Conservation (phyloP, 257 asterid species). For the Solanum boliviense region DNA sequence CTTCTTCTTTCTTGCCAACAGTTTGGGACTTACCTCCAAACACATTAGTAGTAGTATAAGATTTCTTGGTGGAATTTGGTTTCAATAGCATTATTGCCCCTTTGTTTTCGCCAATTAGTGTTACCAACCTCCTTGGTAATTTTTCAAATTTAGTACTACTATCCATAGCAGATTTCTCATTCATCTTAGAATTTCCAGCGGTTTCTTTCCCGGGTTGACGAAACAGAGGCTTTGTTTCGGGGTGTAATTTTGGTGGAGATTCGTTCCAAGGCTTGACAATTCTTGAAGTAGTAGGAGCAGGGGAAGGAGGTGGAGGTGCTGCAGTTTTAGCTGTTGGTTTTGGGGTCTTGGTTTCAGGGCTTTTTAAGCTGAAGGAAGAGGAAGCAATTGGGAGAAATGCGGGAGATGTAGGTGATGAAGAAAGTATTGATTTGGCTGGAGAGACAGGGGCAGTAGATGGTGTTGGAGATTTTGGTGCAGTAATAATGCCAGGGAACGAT, state of each 20-base stretch:
- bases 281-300: conserved; percentile 13
- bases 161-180: conserved; percentile 4
- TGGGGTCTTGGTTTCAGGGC: conserved; percentile 14
- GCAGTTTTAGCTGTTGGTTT: conserved; percentile 2
- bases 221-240: conserved; percentile 16
- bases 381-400: not conserved
- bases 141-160: conserved; percentile 17
- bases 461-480: conserved; percentile 13
- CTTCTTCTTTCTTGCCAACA: conserved; percentile 14
- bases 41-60: not conserved
- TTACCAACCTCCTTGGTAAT: conserved; percentile 34
- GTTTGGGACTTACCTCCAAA: not conserved
- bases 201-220: conserved; percentile 7
- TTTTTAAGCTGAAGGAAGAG: not conserved
- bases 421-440: not conserved
- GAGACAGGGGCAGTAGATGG: conserved; percentile 9
- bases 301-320: not conserved
- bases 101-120: conserved; percentile 69
- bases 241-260: conserved; percentile 22
- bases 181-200: not conserved
- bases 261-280: conserved; percentile 15
- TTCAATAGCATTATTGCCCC: conserved; percentile 68
- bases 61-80: conserved; percentile 24
- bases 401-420: conserved; percentile 5
- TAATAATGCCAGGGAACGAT: not conserved